A percentile compares a stretch with the other conserved stretches of the same genome.
Conservation (phyloP, 1,139 yeast species). For the Starmera stellimalicola region DNA sequence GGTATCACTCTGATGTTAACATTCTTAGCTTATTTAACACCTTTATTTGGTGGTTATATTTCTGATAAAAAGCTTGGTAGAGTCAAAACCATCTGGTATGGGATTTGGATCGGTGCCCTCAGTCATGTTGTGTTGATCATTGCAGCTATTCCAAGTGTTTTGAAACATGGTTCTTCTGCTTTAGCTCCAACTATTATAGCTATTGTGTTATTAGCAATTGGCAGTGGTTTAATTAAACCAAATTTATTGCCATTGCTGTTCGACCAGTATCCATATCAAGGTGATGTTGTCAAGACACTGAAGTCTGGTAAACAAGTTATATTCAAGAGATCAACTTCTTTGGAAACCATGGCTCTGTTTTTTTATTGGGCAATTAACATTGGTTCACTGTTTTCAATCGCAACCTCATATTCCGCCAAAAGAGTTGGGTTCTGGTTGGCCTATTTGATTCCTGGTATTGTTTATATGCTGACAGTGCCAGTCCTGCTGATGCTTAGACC, state of each 20-base stretch:
- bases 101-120: constrained; percentile 47
- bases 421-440: constrained; percentile 74
- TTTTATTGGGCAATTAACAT: constrained; percentile 77
- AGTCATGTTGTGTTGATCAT: constrained; percentile 60
- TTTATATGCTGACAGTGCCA: constrained; percentile 40
- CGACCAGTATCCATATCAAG: constrained; percentile 55
- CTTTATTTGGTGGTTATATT: constrained; percentile 66
- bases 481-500: constrained; percentile 32
- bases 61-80: constrained; percentile 73
- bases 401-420: constrained; percentile 66
- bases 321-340: constrained; percentile 60
- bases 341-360: constrained; percentile 66
- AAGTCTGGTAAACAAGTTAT: constrained; percentile 60
- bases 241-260: constrained; percentile 74
- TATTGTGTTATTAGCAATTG: constrained; percentile 62
- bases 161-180: constrained; percentile 33
- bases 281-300: constrained; percentile 48
- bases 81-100: constrained; percentile 56
- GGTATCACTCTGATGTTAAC: constrained; percentile 71
- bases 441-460: constrained; percentile 45
- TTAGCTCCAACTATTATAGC: constrained; percentile 47
- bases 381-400: constrained; percentile 71
- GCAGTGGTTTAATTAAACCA: constrained; percentile 78
- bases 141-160: constrained; percentile 61
- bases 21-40: constrained; percentile 78